Percentiles rank a stretch among this genome's conserved stretches.
Evolutionary conservation across 2,329 filamentous ascomycete species (phyloP).

Genomic region (Microdochium bolleyi): DNA sequence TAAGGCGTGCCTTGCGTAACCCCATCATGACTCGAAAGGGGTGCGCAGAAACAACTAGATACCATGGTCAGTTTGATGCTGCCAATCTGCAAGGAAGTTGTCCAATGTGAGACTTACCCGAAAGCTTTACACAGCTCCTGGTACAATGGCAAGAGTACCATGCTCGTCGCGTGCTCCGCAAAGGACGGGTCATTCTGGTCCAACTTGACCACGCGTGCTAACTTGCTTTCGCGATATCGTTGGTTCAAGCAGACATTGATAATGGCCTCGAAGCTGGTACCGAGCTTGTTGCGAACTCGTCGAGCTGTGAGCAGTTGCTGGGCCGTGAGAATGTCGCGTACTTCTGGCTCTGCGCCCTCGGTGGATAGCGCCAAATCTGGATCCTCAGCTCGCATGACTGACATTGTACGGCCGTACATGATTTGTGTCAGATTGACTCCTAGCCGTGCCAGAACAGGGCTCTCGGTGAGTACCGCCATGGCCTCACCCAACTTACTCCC

Average conservation of each 20-base stretch:
- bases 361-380: background rate
- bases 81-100: background rate
- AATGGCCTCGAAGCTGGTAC: background rate
- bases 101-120: background rate
- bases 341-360: background rate
- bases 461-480: background rate
- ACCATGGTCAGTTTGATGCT: background rate
- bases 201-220: background rate
- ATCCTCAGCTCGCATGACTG: background rate
- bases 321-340: background rate
- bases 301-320: background rate
- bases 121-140: background rate
- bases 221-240: slow-evolving; percentile 1
- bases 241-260: slow-evolving; percentile 1
- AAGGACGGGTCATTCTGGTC: background rate
- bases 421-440: background rate
- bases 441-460: background rate
- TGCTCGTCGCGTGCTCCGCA: background rate
- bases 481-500: background rate
- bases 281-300: background rate
- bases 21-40: background rate
- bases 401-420: background rate
- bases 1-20: background rate
- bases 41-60: background rate
- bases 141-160: background rate